Evolutionary conservation across 2,329 filamentous ascomycete genomes (phyloP).

Genomic region (Alternaria alternata): DNA sequence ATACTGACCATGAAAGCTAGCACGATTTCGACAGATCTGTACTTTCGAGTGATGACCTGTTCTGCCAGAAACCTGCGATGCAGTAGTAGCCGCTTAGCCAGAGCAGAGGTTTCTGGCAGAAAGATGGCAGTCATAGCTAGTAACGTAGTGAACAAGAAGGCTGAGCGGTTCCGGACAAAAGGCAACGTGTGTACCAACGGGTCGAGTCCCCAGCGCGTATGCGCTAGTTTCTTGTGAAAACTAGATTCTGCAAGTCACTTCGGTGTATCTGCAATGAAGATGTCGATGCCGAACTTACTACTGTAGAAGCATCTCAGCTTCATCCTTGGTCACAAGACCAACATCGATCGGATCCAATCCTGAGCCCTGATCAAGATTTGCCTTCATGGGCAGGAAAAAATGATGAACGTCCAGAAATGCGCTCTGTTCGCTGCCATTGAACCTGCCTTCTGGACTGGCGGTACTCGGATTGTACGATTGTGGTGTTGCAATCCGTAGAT

Average conservation of each 20-base stretch:
- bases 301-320: constrained; percentile 69
- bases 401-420: constrained; percentile 63
- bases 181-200: constrained; percentile 69
- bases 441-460: constrained; percentile 40
- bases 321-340: constrained; percentile 71
- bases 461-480: constrained; percentile 32
- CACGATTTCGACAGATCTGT: constrained; percentile 76
- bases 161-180: constrained; percentile 72
- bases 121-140: constrained; percentile 74
- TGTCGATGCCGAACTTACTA: constrained; percentile 60
- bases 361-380: constrained; percentile 68
- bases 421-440: constrained; percentile 44
- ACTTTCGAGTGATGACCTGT: constrained; percentile 67
- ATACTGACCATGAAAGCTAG: constrained; percentile 79
- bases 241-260: constrained; percentile 47
- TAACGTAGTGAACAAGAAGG: constrained; percentile 76
- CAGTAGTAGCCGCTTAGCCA: constrained; percentile 71
- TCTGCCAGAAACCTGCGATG: constrained; percentile 71
- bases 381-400: constrained; percentile 72
- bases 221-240: constrained; percentile 74
- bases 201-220: constrained; percentile 78
- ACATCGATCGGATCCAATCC: constrained; percentile 75
- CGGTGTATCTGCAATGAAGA: background rate
- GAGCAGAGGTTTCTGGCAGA: constrained; percentile 67
- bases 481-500: constrained; percentile 65